Conservation (phyloP, 78 protist genomes). For the Pigoraptor vietnamica region DNA sequence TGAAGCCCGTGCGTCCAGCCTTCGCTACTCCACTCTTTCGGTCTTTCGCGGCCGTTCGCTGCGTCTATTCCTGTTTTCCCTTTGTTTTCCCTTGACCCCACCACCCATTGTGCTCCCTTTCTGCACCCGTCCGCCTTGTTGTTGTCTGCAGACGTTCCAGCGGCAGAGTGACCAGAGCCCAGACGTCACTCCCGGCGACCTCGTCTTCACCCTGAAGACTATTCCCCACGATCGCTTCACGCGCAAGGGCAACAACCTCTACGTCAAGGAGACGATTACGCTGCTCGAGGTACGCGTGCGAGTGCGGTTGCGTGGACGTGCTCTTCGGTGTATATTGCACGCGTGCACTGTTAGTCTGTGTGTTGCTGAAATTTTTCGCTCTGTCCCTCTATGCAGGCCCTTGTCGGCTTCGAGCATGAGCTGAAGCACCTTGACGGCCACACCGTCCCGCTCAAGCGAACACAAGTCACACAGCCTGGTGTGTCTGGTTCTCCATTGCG, state of each 20-base stretch:
- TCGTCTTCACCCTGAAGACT: conserved; percentile 33
- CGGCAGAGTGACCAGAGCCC: conserved; percentile 52
- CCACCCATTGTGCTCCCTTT: neutral
- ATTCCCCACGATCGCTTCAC: conserved; percentile 5
- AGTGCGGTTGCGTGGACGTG: too few species aligned
- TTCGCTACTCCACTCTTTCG: neutral
- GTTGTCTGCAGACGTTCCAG: neutral
- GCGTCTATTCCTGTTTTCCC: neutral
- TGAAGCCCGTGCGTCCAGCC: neutral
- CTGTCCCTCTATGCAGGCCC: neutral
- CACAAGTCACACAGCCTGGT: neutral
- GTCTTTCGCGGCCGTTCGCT: neutral
- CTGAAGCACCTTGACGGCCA: neutral
- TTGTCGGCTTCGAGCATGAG: neutral
- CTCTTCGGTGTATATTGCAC: too few species aligned
- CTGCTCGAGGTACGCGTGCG: neutral
- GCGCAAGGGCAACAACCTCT: conserved; percentile 21
- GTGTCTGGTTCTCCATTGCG: too few species aligned
- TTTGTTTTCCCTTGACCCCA: neutral
- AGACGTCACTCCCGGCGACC: conserved; percentile 67
- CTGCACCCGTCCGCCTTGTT: neutral
- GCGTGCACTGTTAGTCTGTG: too few species aligned
- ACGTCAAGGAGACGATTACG: neutral
- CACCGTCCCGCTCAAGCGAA: neutral
- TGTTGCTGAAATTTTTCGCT: too few species aligned